Percentiles rank a stretch among this genome's conserved stretches.
Conservation (phyloP, 495 filamentous ascomycete species). For the Parathielavia appendiculata region DNA sequence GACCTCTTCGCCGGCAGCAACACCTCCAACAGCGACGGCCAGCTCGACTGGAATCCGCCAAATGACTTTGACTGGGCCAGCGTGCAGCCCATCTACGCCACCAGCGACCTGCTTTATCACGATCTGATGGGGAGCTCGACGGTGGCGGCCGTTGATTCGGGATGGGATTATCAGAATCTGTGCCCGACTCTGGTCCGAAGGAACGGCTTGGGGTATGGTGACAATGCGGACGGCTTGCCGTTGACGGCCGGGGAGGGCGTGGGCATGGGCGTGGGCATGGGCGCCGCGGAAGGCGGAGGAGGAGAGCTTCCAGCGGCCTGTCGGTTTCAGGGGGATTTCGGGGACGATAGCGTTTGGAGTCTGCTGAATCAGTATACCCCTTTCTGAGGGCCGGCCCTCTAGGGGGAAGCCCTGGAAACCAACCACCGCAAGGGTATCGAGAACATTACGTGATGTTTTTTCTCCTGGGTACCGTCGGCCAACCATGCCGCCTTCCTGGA, state of each 20-base stretch:
- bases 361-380: constrained; percentile 45
- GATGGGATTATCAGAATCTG: constrained; percentile 10
- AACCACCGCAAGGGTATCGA: too few species aligned
- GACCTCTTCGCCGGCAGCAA: background rate
- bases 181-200: too few species aligned
- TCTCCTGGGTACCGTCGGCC: too few species aligned
- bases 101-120: constrained; percentile 50
- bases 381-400: constrained; percentile 13
- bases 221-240: background rate
- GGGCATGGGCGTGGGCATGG: constrained; percentile 13
- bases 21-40: background rate
- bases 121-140: constrained; percentile 28
- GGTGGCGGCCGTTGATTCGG: constrained; percentile 26
- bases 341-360: constrained; percentile 49
- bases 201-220: background rate
- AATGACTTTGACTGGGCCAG: constrained; percentile 43
- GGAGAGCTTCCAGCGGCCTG: background rate
- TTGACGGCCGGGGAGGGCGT: background rate
- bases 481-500: too few species aligned
- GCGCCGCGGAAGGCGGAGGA: constrained; percentile 9
- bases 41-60: constrained; percentile 27
- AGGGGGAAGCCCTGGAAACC: too few species aligned
- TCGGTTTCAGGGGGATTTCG: constrained; percentile 48
- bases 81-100: constrained; percentile 51
- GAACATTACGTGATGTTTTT: too few species aligned